Evolutionary conservation across 257 asterid genomes (phyloP).

Genomic region (Primulina tabacum): DNA sequence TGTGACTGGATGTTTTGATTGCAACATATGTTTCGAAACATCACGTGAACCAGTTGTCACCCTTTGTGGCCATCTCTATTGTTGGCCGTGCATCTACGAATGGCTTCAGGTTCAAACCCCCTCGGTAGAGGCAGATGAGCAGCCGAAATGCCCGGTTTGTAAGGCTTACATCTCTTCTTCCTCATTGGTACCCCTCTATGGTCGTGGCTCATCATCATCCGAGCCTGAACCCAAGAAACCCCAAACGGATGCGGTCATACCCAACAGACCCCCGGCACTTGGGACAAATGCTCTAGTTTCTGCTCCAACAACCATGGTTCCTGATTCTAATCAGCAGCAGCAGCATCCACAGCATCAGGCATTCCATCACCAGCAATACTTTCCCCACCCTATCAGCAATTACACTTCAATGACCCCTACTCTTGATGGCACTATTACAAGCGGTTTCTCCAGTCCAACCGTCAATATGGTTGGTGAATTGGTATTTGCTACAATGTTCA

Average conservation of each 20-base stretch:
- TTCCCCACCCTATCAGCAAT: constrained; percentile 37
- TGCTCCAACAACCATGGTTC: constrained; percentile 30
- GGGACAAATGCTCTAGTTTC: constrained; percentile 31
- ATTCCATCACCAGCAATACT: constrained; percentile 34
- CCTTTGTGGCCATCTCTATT: constrained; percentile 35
- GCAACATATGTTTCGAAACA: constrained; percentile 29
- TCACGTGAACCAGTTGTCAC: constrained; percentile 29
- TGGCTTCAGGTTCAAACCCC: constrained; percentile 28
- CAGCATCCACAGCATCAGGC: constrained; percentile 29
- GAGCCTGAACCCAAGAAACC: constrained; percentile 50
- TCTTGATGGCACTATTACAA: constrained; percentile 20
- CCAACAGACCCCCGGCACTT: constrained; percentile 67
- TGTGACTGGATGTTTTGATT: constrained; percentile 35
- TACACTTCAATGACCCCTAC: constrained; percentile 18
- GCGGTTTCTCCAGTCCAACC: constrained; percentile 34
- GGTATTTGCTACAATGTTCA: constrained; percentile 68
- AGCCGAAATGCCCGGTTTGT: constrained; percentile 67
- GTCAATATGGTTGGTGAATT: constrained; percentile 67
- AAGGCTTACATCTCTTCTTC: constrained; percentile 64
- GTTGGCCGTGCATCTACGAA: constrained; percentile 37
- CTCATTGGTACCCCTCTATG: constrained; percentile 75
- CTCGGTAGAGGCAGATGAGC: constrained; percentile 18
- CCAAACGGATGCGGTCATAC: constrained; percentile 42
- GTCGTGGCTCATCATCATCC: constrained; percentile 58
- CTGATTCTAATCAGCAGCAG: constrained; percentile 38